Percentiles rank a stretch among this genome's conserved stretches.
These are phyloP conservation scores for Collybiopsis confluens DNA, from an alignment of 768 basidiomycete genomes.

Conservation along the genomic window DNA sequence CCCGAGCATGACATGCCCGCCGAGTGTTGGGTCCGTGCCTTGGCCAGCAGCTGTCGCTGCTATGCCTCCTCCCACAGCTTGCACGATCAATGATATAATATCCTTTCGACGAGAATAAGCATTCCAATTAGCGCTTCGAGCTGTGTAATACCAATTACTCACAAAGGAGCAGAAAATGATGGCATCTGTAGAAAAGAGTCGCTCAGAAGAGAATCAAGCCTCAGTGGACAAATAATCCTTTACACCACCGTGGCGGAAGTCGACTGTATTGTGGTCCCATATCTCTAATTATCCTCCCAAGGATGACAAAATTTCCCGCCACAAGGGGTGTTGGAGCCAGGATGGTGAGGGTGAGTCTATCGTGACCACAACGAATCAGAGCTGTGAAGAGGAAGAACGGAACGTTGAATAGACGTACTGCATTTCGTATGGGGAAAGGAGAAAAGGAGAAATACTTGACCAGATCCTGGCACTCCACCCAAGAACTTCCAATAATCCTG, in stretches of 20 bases:
- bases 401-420: constrained; percentile 27
- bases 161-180: constrained; percentile 12
- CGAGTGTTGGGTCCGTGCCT: constrained; percentile 16
- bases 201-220: background rate
- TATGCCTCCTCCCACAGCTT: constrained; percentile 57
- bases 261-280: constrained; percentile 36
- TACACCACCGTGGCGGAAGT: constrained; percentile 17
- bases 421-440: constrained; percentile 28
- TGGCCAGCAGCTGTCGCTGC: constrained; percentile 1
- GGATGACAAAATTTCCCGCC: constrained; percentile 42
- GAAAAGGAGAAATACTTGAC: constrained; percentile 12
- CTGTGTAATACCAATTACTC: background rate
- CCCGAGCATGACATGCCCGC: constrained; percentile 50
- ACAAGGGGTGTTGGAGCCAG: constrained; percentile 54
- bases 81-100: constrained; percentile 55
- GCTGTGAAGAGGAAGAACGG: background rate
- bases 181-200: constrained; percentile 1
- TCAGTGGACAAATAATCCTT: background rate
- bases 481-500: constrained; percentile 44
- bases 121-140: background rate
- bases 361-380: background rate
- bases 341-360: constrained; percentile 40
- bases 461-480: constrained; percentile 43
- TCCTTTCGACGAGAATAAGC: constrained; percentile 30
- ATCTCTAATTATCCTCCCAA: constrained; percentile 27